Percentiles rank a stretch among this genome's conserved stretches.
Conservation (phyloP, 257 asterid genomes). For the Mitragyna speciosa region DNA sequence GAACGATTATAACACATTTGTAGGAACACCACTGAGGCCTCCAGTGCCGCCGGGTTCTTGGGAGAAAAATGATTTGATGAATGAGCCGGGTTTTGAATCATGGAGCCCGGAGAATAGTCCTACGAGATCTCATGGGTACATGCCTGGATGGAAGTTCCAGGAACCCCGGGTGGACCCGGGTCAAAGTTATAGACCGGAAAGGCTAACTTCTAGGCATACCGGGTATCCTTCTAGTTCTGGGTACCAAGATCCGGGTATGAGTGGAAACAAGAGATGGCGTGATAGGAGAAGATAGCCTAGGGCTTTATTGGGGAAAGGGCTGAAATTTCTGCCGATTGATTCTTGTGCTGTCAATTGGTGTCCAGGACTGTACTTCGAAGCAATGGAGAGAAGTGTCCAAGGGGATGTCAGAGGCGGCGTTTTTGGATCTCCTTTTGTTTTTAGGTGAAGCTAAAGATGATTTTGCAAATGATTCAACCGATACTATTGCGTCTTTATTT, state of each 20-base stretch:
- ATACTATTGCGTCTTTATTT: not conserved
- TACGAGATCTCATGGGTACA: constrained; percentile 37
- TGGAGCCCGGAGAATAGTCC: constrained; percentile 79
- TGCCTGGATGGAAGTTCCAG: constrained; percentile 33
- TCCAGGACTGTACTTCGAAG: not conserved
- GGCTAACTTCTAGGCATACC: constrained; percentile 26
- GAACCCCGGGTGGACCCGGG: constrained; percentile 35
- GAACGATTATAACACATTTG: constrained; percentile 31
- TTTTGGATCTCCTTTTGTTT: not conserved
- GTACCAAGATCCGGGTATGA: constrained; percentile 32
- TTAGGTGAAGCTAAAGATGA: not conserved
- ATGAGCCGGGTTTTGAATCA: constrained; percentile 48
- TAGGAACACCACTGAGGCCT: constrained; percentile 28
- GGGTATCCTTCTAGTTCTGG: constrained; percentile 36
- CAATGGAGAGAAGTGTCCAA: not conserved
- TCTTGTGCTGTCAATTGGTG: not conserved
- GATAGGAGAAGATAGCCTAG: constrained; percentile 51
- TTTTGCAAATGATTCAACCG: not conserved
- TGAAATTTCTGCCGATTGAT: not conserved
- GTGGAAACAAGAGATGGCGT: constrained; percentile 51
- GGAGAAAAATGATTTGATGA: constrained; percentile 41
- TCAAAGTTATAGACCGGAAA: constrained; percentile 36
- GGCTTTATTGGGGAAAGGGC: not conserved
- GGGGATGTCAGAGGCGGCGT: not conserved
- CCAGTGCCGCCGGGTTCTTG: constrained; percentile 22